Evolutionary conservation across 148 eudicot species (phyloP).

Genomic region (Camellia granthamiana): DNA sequence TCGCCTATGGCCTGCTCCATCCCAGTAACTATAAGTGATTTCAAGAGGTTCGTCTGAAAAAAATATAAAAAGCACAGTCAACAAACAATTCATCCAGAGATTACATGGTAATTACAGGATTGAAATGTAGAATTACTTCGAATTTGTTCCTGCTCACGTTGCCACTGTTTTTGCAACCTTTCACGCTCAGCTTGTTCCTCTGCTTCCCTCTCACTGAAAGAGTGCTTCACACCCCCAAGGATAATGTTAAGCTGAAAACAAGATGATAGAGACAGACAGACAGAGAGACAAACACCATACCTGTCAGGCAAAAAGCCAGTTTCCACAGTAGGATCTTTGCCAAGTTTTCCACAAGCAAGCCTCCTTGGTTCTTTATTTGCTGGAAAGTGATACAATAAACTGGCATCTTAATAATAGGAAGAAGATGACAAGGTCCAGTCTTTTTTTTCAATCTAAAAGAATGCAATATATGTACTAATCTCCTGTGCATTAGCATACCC

Average conservation of each 20-base stretch:
- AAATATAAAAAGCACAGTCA: background rate
- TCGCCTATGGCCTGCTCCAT: constrained; percentile 95
- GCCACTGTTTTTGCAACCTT: constrained; percentile 80
- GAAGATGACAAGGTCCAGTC: background rate
- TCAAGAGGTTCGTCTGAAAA: constrained; percentile 86
- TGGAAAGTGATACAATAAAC: constrained; percentile 15
- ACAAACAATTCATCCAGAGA: constrained; percentile 1
- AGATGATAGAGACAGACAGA: constrained; percentile 12
- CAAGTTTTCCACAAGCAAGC: constrained; percentile 56
- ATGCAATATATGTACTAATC: background rate
- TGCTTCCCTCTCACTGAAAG: constrained; percentile 94
- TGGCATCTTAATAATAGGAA: constrained; percentile 5
- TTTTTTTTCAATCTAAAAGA: background rate
- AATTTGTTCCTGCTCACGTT: constrained; percentile 70
- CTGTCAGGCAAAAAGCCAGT: constrained; percentile 98
- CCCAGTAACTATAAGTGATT: constrained; percentile 98
- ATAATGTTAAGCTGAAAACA: constrained; percentile 24
- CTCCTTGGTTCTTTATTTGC: constrained; percentile 44
- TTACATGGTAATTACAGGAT: background rate
- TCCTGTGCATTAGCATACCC: background rate
- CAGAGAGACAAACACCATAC: constrained; percentile 38
- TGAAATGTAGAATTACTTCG: constrained; percentile 46
- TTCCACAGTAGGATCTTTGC: constrained; percentile 97
- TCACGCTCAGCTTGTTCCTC: constrained; percentile 97
- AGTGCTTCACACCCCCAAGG: constrained; percentile 40